Base-by-base conservation (phyloP, 345 rosid genomes). In the Citrus hindsii region DNA sequence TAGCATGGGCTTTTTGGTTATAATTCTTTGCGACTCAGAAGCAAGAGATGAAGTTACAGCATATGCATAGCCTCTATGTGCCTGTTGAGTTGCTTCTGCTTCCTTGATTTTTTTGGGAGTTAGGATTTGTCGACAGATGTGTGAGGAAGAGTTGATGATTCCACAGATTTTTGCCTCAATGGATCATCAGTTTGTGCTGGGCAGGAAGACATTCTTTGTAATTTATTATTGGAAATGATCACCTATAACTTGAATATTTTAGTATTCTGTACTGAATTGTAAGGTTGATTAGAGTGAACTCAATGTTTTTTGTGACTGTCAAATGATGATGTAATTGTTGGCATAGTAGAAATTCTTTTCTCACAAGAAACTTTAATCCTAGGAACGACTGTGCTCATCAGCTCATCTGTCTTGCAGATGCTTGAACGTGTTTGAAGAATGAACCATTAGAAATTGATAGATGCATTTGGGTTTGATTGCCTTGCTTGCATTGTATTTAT, bases 11-110 rank as follows among this genome's bases (percentile, higher is more conserved):
- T 42, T 73, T 53, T 37, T 16, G 51, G 76, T 35, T 67, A 64
- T 63, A 32, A 30, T 77, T 73, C n/a, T 64, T 61, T 53, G 38
- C 28, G 21, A 53, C 56, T 27, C 61, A 48, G 65, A 55, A 5
- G 69, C 33, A 0, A 68, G 68, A 69, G 48, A 67, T 28, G n/a
- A 75, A 74, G 46, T 77, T 6, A 37, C 37, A 56, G 53, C 53
- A 18, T 28, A 28, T 6, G 25, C 14, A 9, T 8, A 53, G 28
- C 65, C 53, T 25, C 62, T 22, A 38, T 24, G 53, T 35, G n/a
- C 33, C 56, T 77, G 40, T n/a, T 56, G 79, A 9, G 74, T 60
- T 28, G 74, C 55, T 7, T 24, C 75, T 80, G 70, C 42, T 46
- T 24, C 22, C 59, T 60, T 14, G 28, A 9, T 42, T 40, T 71